Conservation (phyloP, 257 asterid genomes). For the Solanum infundibuliforme region DNA sequence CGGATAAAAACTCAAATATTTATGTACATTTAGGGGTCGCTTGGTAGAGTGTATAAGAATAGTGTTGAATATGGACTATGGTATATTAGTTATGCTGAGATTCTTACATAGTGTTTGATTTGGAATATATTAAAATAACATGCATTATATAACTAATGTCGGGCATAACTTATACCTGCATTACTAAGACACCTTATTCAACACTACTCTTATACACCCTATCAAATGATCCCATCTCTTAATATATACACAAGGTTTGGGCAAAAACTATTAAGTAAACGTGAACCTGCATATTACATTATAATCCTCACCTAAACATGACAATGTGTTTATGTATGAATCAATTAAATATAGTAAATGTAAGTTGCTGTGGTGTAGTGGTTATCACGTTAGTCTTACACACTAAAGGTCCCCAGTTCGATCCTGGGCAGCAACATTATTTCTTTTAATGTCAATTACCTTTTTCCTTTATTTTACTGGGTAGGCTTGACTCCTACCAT, state of each 20-base stretch:
- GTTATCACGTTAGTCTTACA: slow-evolving; percentile 71
- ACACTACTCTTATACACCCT: neutral
- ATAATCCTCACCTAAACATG: neutral
- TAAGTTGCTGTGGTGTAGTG: slow-evolving; percentile 50
- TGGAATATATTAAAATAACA: too few species aligned
- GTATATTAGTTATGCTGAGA: too few species aligned
- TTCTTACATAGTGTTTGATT: too few species aligned
- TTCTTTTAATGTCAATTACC: too few species aligned
- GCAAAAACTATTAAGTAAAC: neutral
- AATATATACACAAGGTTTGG: neutral
- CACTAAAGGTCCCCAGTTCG: slow-evolving; percentile 93
- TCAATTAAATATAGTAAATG: too few species aligned
- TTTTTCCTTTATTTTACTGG: too few species aligned
- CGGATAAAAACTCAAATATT: neutral
- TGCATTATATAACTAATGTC: too few species aligned
- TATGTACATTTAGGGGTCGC: neutral
- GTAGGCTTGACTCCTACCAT: neutral
- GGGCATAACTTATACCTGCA: too few species aligned
- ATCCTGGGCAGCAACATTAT: slow-evolving; percentile 70
- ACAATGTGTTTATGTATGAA: neutral
- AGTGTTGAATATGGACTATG: neutral
- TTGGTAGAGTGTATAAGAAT: neutral
- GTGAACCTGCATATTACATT: neutral
- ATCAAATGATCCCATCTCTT: neutral
- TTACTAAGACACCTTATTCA: neutral